Evolutionary conservation across 805 yeast genomes (phyloP).

Genomic region (Lachancea meyersii): DNA sequence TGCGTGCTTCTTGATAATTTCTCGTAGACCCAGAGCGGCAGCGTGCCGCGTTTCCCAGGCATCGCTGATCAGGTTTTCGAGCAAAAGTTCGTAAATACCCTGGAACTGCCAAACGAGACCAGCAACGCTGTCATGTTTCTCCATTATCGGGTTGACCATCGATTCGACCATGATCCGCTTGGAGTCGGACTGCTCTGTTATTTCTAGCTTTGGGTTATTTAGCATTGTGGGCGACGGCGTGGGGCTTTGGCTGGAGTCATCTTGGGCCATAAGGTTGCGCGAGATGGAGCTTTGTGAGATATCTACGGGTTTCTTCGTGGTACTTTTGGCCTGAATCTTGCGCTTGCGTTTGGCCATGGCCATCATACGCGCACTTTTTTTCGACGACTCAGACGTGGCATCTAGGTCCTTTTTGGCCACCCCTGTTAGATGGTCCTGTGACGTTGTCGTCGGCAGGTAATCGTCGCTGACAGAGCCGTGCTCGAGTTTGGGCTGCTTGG

Average conservation of each 20-base stretch:
- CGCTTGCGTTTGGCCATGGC: conserved; percentile 95
- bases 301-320: conserved; percentile 52
- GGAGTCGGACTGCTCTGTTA: conserved; percentile 75
- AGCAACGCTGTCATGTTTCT: conserved; percentile 63
- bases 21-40: conserved; percentile 86
- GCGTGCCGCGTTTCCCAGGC: conserved; percentile 96
- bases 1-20: conserved; percentile 67
- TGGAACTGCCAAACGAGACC: conserved; percentile 90
- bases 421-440: background rate
- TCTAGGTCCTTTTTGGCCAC: conserved; percentile 6
- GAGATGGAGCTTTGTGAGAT: conserved; percentile 67
- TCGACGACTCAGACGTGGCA: conserved; percentile 17
- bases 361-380: conserved; percentile 67
- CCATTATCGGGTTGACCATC: conserved; percentile 58
- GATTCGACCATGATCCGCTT: conserved; percentile 82
- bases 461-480: conserved; percentile 1
- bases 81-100: conserved; percentile 77
- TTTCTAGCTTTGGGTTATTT: conserved; percentile 42
- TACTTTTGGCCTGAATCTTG: conserved; percentile 56
- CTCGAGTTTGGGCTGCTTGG: conserved; percentile 3
- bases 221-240: conserved; percentile 20
- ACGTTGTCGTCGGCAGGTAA: conserved; percentile 11
- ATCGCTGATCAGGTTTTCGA: conserved; percentile 75
- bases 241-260: conserved; percentile 24
- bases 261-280: conserved; percentile 30